A percentile compares a stretch with the other conserved stretches of the same genome.
Conservation (phyloP, 1,284 basidiomycete genomes). For the Cryptococcus amylolentus region DNA sequence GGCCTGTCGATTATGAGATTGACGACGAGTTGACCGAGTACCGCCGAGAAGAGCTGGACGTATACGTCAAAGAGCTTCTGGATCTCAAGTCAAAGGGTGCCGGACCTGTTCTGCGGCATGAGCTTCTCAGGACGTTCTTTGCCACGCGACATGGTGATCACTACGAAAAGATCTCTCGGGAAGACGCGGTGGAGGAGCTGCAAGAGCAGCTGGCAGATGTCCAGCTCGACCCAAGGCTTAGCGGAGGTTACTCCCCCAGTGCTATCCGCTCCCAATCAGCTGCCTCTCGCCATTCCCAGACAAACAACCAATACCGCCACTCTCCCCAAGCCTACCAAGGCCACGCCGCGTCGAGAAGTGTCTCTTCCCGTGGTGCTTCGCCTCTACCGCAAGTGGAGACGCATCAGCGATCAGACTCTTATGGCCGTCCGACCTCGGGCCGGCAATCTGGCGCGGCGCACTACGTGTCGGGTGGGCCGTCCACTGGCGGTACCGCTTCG, state of each 20-base stretch:
- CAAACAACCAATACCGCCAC: conserved; percentile 18
- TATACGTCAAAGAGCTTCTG: conserved; percentile 79
- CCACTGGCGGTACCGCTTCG: conserved; percentile 17
- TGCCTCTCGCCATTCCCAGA: conserved; percentile 25
- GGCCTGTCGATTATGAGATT: conserved; percentile 72
- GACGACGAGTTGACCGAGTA: conserved; percentile 81
- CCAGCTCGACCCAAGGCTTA: conserved; percentile 4
- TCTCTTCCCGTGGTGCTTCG: conserved; percentile 23
- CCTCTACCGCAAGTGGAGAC: conserved; percentile 32
- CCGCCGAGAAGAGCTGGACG: conserved; percentile 77
- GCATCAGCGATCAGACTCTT: conserved; percentile 12
- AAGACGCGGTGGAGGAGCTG: conserved; percentile 61
- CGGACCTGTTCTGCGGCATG: conserved; percentile 76
- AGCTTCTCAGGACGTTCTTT: conserved; percentile 79
- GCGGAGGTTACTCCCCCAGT: background rate
- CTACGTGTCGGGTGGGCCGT: conserved; percentile 15
- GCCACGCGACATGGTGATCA: conserved; percentile 84
- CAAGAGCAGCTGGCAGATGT: conserved; percentile 49
- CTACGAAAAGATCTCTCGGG: conserved; percentile 63
- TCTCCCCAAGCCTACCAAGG: conserved; percentile 12
- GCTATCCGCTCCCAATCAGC: conserved; percentile 8
- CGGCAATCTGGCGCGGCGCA: conserved; percentile 7
- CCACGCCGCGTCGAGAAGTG: conserved; percentile 4
- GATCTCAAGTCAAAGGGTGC: conserved; percentile 62
- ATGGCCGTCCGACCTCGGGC: conserved; percentile 10